Evolutionary conservation across 495 filamentous ascomycete species (phyloP).

Genomic region (Daldinia decipiens): DNA sequence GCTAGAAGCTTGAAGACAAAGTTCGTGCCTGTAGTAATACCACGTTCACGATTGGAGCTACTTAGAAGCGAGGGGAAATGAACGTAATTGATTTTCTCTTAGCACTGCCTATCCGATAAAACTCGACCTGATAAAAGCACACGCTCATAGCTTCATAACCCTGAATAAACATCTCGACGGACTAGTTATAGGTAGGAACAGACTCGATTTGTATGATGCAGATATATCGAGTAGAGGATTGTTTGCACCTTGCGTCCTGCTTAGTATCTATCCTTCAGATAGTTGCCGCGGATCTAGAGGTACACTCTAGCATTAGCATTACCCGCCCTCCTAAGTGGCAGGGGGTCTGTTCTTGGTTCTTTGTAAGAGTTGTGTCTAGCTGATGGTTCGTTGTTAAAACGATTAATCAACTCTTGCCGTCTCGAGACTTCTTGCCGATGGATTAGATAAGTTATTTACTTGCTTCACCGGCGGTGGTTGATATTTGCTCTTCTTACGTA

Average conservation of each 20-base stretch:
- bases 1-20: background rate
- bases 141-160: background rate
- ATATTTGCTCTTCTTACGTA: constrained; percentile 78
- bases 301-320: background rate
- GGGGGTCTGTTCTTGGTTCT: background rate
- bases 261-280: background rate
- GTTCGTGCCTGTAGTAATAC: background rate
- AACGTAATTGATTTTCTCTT: background rate
- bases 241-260: background rate
- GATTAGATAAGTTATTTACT: constrained; percentile 75
- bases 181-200: background rate
- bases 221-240: background rate
- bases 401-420: constrained; percentile 73
- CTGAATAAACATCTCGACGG: background rate
- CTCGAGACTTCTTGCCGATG: constrained; percentile 69
- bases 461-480: constrained; percentile 68
- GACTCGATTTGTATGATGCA: background rate
- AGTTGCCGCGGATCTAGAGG: background rate
- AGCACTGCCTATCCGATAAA: background rate
- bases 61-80: background rate
- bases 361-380: background rate
- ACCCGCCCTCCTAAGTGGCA: background rate
- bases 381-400: background rate
- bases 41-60: background rate
- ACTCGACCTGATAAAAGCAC: background rate